Evolutionary conservation across 257 asterid genomes (phyloP).

Genomic region (Echites panduratus): DNA sequence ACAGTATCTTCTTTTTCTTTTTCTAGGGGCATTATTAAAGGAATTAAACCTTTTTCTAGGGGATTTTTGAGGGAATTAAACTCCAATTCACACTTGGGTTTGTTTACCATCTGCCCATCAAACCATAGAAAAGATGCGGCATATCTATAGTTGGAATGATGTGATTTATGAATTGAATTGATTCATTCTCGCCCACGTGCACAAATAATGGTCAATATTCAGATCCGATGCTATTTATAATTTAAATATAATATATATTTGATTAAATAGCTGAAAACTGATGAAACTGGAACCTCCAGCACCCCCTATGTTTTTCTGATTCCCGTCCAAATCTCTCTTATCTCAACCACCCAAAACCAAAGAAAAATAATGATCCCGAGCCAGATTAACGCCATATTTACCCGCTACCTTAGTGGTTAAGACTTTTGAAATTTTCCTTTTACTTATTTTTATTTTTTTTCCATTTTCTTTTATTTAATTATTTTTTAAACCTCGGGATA

Average conservation of each 20-base stretch:
- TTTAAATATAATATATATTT: background rate
- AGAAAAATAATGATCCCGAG: background rate
- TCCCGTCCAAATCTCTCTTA: conserved; percentile 11
- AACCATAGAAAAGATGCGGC: background rate
- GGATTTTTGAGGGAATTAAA: no score
- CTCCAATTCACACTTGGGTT: no score
- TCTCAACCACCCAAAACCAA: conserved; percentile 9
- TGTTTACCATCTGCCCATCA: background rate
- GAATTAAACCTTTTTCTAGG: no score
- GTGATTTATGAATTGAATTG: background rate
- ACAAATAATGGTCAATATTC: conserved; percentile 12
- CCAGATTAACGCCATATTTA: background rate
- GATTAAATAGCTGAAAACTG: background rate
- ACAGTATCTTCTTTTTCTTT: no score
- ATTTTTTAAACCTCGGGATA: no score
- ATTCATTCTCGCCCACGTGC: conserved; percentile 3
- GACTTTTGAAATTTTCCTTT: background rate
- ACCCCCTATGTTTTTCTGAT: conserved; percentile 1
- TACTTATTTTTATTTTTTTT: no score
- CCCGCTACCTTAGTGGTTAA: background rate
- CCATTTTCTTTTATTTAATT: background rate
- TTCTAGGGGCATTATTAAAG: no score
- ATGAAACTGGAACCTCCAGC: conserved; percentile 3
- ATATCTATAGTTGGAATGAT: background rate
- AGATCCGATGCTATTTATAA: background rate